Evolutionary conservation across 2,329 filamentous ascomycete species (phyloP), one percentile per base, ranked within the genome.

Genomic region (Fusarium coffeatum): DNA sequence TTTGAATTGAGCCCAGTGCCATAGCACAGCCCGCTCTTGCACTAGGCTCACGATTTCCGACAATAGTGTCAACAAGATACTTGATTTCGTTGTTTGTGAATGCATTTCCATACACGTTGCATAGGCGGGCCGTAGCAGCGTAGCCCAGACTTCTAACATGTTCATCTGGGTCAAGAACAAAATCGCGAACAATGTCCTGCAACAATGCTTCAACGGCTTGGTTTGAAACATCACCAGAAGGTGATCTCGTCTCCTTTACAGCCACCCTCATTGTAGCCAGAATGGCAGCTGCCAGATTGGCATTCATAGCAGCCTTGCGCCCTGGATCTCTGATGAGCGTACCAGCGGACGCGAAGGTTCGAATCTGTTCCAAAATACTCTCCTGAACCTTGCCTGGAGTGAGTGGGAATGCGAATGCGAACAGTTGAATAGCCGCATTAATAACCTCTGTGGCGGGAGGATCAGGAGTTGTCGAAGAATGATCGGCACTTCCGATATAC

Each of bases 21-120:
- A 97, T 93, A 18, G 97, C 96, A 80, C 95, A 99, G 13, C 96
- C 96, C 46, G 97, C 94, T 78, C 96, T 90, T 40, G 94, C 94
- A 78, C 93, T 95, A 0, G 96, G 96, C 78, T 99, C 96, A 57
- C 95, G 88, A 79, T 99, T 98, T 46, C 91, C 88, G 8, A 99
- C 94, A 68, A 99, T 98, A 2, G 92, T 97, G 75, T 99, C 95
- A 45, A 98, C 91, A 12, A 99, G 86, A 76, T 91, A 91, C 76
- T 97, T 98, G 74, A 99, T 93, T 79, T 98, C 94, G 28, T 89
- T 86, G 69, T 93, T 94, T 0, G 96, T 99, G 75, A 97, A 96
- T 2, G 90, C 84, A 68, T 96, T 97, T 41, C 96, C 97, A 55
- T 93, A 94, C 55, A 87, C 81, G 67, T 86, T 94, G 80, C 96